phyloP scores from a whole-genome alignment of 495 filamentous ascomycete species.

The Thermochaetoides thermophila region DNA sequence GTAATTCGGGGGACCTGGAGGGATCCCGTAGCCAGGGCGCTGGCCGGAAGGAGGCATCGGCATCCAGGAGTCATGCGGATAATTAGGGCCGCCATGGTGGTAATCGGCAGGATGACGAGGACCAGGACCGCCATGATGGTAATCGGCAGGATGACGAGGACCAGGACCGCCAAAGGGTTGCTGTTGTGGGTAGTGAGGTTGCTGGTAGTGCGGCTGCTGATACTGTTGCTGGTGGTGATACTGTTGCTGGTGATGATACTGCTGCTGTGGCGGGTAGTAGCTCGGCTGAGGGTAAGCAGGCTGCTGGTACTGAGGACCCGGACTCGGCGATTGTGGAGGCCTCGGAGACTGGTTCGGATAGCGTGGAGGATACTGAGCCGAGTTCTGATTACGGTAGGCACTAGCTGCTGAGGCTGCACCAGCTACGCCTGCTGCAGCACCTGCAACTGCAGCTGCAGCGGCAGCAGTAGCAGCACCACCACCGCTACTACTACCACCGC shows the following conservation, averaged over 20 bases:
- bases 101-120: too few relatives aligned
- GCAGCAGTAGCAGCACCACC: background rate
- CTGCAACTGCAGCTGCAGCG: background rate
- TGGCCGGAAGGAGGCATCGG: too few relatives aligned
- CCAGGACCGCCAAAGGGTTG: too few relatives aligned
- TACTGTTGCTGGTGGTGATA: background rate
- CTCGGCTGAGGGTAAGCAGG: background rate
- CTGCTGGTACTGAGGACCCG: slow-evolving; percentile 1
- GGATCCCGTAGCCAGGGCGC: too few relatives aligned
- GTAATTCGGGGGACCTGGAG: too few relatives aligned
- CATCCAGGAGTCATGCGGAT: too few relatives aligned
- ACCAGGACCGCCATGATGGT: too few relatives aligned
- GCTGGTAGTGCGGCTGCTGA: background rate
- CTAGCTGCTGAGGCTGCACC: slow-evolving; percentile 4
- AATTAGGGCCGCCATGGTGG: too few relatives aligned
- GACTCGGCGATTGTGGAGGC: background rate
- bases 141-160: too few relatives aligned
- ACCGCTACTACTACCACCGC: background rate
- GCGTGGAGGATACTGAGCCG: too few relatives aligned
- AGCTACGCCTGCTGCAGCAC: background rate
- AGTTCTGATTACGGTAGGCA: slow-evolving; percentile 1
- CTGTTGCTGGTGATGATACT: slow-evolving; percentile 1
- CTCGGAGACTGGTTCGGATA: too few relatives aligned
- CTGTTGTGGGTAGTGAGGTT: too few relatives aligned
- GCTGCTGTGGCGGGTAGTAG: background rate